A percentile compares a stretch with the other conserved stretches of the same genome.
Conservation (phyloP, 306 rosid genomes). For the Vicia villosa region DNA sequence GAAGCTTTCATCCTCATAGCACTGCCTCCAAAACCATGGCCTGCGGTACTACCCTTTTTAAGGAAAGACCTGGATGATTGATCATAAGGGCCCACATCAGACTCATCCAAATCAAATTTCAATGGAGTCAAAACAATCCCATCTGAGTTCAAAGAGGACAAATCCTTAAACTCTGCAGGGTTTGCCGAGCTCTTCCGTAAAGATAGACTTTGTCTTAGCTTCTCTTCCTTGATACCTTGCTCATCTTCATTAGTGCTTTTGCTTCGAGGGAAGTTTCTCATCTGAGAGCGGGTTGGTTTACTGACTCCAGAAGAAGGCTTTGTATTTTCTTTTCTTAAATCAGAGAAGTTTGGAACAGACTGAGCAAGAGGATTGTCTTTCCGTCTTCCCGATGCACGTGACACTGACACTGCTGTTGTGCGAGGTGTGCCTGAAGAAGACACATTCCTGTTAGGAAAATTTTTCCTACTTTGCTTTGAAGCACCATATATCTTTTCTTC, state of each 20-base stretch:
- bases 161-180: constrained; percentile 65
- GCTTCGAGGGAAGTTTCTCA: constrained; percentile 66
- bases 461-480: constrained; percentile 66
- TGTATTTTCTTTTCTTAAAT: constrained; percentile 94
- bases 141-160: constrained; percentile 59
- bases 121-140: constrained; percentile 67
- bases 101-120: constrained; percentile 69
- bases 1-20: constrained; percentile 67
- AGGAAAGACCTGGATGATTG: constrained; percentile 61
- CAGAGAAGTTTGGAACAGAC: constrained; percentile 96
- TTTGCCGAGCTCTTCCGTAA: constrained; percentile 65
- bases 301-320: constrained; percentile 75
- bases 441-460: constrained; percentile 52
- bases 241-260: constrained; percentile 67
- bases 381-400: constrained; percentile 71
- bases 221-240: constrained; percentile 70
- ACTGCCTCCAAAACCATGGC: constrained; percentile 54
- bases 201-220: constrained; percentile 60
- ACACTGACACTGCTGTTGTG: constrained; percentile 47
- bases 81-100: constrained; percentile 52
- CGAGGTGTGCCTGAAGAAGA: constrained; percentile 65
- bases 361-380: constrained; percentile 82
- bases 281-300: constrained; percentile 70
- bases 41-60: constrained; percentile 65
- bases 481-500: constrained; percentile 55